A percentile compares a stretch with the other conserved stretches of the same genome.
Evolutionary conservation across 257 asterid genomes (phyloP).

Genomic region (Striga asiatica): DNA sequence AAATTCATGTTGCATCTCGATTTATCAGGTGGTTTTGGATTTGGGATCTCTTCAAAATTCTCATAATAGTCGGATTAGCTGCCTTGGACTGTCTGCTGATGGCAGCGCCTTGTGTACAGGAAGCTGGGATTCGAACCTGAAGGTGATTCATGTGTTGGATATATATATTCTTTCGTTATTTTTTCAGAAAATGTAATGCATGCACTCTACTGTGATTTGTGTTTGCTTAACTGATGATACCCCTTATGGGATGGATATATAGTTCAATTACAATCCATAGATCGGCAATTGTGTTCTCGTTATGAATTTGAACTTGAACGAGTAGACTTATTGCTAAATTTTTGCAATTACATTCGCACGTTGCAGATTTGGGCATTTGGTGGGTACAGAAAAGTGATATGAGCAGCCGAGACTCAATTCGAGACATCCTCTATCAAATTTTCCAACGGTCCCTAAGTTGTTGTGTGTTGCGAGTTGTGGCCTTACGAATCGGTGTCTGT

Average conservation of each 20-base stretch:
- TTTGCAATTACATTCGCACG: background rate
- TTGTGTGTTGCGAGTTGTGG: no score
- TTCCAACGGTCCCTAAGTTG: no score
- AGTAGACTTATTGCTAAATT: no score
- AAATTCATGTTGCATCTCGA: background rate
- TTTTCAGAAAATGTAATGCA: no score
- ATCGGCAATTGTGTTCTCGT: no score
- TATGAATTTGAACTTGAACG: no score
- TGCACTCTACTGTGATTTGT: background rate
- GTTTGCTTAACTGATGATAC: background rate
- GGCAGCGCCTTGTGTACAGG: conserved; percentile 98
- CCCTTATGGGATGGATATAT: no score
- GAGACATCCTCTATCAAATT: background rate
- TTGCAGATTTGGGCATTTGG: conserved; percentile 98
- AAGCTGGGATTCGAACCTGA: conserved; percentile 85
- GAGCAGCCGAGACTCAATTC: conserved; percentile 15
- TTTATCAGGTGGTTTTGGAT: conserved; percentile 61
- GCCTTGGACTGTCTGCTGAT: conserved; percentile 89
- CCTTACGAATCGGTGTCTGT: no score
- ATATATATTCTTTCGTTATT: no score
- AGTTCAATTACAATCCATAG: no score
- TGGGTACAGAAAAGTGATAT: conserved; percentile 79
- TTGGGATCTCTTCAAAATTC: conserved; percentile 88
- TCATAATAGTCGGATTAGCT: conserved; percentile 66
- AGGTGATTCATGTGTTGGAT: no score